phyloP scores from a whole-genome alignment of 352 stramenopile species.

The Elongisporangium anandrum region DNA sequence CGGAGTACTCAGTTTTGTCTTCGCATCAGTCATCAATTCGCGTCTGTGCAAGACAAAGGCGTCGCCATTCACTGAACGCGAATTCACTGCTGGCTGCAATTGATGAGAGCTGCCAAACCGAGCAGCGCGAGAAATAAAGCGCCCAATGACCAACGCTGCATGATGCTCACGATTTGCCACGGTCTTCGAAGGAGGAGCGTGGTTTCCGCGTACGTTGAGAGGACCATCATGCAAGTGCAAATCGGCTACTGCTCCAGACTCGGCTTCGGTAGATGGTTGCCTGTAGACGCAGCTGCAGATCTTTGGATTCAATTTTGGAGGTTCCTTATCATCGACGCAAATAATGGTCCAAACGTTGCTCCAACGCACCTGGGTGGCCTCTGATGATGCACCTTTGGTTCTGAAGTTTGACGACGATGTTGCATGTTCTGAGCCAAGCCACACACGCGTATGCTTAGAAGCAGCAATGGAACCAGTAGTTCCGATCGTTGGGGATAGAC shows the following conservation, averaged over 20 bases:
- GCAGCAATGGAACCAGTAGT: background rate
- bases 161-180: background rate
- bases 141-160: background rate
- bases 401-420: background rate
- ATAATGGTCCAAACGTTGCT: background rate
- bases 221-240: background rate
- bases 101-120: background rate
- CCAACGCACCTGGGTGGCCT: background rate
- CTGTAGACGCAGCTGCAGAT: background rate
- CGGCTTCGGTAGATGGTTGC: background rate
- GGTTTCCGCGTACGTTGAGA: background rate
- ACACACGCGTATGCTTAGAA: background rate
- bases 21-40: background rate
- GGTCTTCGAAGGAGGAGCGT: background rate
- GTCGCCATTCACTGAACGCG: background rate
- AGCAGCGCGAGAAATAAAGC: background rate
- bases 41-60: background rate
- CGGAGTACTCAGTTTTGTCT: background rate
- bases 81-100: background rate
- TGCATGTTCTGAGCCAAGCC: background rate
- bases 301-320: background rate
- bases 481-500: background rate
- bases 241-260: background rate
- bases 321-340: background rate
- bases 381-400: background rate